Percentiles rank a stretch among this genome's conserved stretches.
Evolutionary conservation across 768 basidiomycete genomes (phyloP).

Genomic region (Trametes elegans): DNA sequence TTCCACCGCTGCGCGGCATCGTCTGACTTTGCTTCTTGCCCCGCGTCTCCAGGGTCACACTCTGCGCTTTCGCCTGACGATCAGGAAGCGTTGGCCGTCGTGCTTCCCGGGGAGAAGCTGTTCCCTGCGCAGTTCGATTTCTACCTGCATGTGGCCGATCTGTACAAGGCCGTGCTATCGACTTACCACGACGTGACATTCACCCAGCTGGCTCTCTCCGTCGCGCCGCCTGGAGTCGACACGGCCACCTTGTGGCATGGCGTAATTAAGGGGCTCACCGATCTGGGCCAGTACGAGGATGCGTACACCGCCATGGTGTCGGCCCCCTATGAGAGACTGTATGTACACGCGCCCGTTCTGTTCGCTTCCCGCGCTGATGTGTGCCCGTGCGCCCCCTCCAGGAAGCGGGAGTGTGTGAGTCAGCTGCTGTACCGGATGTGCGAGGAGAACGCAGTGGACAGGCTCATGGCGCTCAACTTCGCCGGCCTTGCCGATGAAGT

Average conservation of each 20-base stretch:
- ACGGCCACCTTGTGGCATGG: constrained; percentile 75
- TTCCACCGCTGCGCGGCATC: too few species aligned
- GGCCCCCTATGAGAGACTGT: constrained; percentile 78
- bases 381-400: constrained; percentile 30
- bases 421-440: constrained; percentile 92
- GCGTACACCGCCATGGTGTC: constrained; percentile 81
- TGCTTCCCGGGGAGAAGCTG: constrained; percentile 57
- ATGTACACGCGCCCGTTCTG: constrained; percentile 34
- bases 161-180: constrained; percentile 63
- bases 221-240: constrained; percentile 50
- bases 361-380: not conserved
- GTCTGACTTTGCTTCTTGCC: not conserved
- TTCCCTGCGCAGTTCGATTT: constrained; percentile 67
- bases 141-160: constrained; percentile 71
- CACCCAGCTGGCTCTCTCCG: constrained; percentile 77
- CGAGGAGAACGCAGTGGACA: constrained; percentile 78
- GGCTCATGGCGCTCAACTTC: constrained; percentile 81
- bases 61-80: constrained; percentile 58
- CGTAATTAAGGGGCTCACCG: constrained; percentile 72
- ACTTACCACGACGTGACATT: constrained; percentile 69
- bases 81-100: constrained; percentile 53
- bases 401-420: constrained; percentile 78
- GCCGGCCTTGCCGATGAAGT: constrained; percentile 83
- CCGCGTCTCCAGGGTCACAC: constrained; percentile 42
- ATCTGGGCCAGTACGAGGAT: constrained; percentile 76